phyloP scores from a whole-genome alignment of 2,329 filamentous ascomycete species.

The Aspergillus ustus region DNA sequence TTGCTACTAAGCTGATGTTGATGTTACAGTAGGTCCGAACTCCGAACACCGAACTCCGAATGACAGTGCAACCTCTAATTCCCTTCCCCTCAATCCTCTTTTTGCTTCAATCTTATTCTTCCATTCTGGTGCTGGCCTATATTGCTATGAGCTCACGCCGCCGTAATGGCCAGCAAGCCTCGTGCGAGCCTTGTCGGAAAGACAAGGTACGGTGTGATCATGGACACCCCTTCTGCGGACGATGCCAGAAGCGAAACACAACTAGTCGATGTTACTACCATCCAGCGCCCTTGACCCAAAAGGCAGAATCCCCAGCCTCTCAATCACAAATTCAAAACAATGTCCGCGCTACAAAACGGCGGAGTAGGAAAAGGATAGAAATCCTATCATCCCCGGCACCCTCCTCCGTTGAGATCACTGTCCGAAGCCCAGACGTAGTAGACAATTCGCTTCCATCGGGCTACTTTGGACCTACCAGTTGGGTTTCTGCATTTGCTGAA shows the following conservation, averaged over 20 bases:
- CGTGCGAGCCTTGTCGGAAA: slow-evolving; percentile 39
- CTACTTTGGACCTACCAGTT: slow-evolving; percentile 42
- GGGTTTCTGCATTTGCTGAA: slow-evolving; percentile 33
- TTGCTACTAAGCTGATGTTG: not conserved
- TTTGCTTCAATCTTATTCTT: not conserved
- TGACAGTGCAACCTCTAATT: not conserved
- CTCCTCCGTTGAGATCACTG: slow-evolving; percentile 8
- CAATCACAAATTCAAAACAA: not conserved
- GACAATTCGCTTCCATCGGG: slow-evolving; percentile 28
- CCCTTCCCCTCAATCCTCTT: not conserved
- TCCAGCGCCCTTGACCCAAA: slow-evolving; percentile 35
- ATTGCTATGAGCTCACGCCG: slow-evolving; percentile 25
- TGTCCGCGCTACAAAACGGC: not conserved
- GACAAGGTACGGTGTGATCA: slow-evolving; percentile 41
- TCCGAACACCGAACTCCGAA: slow-evolving; percentile 13
- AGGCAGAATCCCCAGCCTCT: not conserved
- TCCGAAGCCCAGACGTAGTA: slow-evolving; percentile 12
- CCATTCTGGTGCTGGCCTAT: not conserved
- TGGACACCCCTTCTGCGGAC: slow-evolving; percentile 31
- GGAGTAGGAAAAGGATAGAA: not conserved
- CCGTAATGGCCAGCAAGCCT: slow-evolving; percentile 37
- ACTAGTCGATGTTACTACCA: slow-evolving; percentile 36
- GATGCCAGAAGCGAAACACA: slow-evolving; percentile 32
- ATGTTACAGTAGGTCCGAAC: not conserved
- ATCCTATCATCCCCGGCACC: slow-evolving; percentile 3